These are phyloP conservation scores for Entoloma clypeatum DNA, from an alignment of 1,284 basidiomycete species.

Conservation along the genomic window DNA sequence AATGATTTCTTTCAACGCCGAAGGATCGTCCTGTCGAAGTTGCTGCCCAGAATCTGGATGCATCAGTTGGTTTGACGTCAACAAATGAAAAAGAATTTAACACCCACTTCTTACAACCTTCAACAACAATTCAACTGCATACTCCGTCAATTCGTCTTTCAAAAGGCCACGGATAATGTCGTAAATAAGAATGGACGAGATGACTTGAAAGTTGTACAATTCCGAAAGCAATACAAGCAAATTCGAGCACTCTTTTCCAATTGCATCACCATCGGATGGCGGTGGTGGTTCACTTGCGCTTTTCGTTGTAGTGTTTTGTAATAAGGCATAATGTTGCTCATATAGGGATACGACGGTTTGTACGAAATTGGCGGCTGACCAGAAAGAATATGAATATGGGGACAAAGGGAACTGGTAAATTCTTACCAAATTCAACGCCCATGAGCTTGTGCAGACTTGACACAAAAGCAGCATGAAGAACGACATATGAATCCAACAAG, in stretches of 20 bases:
- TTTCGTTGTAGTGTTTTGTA: conserved; percentile 22
- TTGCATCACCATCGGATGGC: conserved; percentile 27
- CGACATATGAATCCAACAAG: conserved; percentile 87
- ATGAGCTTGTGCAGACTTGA: conserved; percentile 81
- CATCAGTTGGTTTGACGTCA: not conserved
- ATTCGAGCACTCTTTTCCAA: conserved; percentile 87
- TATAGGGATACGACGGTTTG: conserved; percentile 67
- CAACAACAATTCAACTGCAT: conserved; percentile 83
- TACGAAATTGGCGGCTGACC: conserved; percentile 74
- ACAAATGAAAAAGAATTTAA: not conserved
- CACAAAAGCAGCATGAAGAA: conserved; percentile 87
- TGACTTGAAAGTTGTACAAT: conserved; percentile 93
- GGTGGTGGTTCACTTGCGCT: conserved; percentile 14
- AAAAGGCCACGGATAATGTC: conserved; percentile 86
- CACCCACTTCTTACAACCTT: conserved; percentile 81
- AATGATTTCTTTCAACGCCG: conserved; percentile 81
- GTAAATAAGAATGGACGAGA: conserved; percentile 85
- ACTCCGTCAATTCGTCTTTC: conserved; percentile 63
- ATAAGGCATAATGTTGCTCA: conserved; percentile 49
- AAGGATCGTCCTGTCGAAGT: conserved; percentile 84
- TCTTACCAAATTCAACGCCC: conserved; percentile 86
- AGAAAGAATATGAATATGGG: conserved; percentile 2
- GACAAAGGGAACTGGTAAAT: not conserved
- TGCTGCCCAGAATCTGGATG: conserved; percentile 77
- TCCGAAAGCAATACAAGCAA: conserved; percentile 86